Evolutionary conservation across 495 filamentous ascomycete species (phyloP).

Genomic region (Penicillium manginii): DNA sequence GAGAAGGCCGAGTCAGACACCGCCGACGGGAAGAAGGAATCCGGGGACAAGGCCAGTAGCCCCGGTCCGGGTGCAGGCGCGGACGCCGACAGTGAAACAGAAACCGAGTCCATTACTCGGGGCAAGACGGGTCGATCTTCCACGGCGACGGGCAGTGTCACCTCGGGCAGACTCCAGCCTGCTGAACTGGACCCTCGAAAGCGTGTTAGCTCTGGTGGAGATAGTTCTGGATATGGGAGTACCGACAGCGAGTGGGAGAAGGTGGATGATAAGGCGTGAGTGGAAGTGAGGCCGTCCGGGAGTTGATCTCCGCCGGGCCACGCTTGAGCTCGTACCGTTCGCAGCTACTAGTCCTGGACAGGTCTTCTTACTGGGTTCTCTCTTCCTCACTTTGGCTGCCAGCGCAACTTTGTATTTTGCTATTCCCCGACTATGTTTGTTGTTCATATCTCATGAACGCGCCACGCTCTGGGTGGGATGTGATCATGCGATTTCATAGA

Average conservation of each 20-base stretch:
- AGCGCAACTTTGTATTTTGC: not conserved
- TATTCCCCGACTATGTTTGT: not conserved
- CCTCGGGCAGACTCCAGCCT: constrained; percentile 33
- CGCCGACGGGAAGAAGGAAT: constrained; percentile 38
- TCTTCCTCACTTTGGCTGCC: not conserved
- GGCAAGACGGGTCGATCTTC: constrained; percentile 22
- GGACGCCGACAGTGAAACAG: constrained; percentile 51
- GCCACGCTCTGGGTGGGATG: constrained; percentile 1
- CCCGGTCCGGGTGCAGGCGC: constrained; percentile 8
- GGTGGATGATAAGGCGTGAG: constrained; percentile 42
- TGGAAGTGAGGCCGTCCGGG: too few species aligned
- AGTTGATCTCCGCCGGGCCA: too few species aligned
- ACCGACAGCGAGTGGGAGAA: constrained; percentile 64
- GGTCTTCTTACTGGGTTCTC: not conserved
- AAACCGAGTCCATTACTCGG: constrained; percentile 44
- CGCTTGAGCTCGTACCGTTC: too few species aligned
- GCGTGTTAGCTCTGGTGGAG: constrained; percentile 45
- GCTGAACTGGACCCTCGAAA: constrained; percentile 43
- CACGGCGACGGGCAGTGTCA: constrained; percentile 26
- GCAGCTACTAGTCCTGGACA: not conserved
- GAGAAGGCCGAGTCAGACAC: constrained; percentile 33
- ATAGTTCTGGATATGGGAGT: constrained; percentile 55
- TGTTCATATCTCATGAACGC: not conserved
- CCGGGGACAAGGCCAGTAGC: constrained; percentile 23
- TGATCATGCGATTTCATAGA: constrained; percentile 9